Base-by-base conservation (phyloP, 2,329 filamentous ascomycete genomes). In the Amauroascus verrucosus region DNA sequence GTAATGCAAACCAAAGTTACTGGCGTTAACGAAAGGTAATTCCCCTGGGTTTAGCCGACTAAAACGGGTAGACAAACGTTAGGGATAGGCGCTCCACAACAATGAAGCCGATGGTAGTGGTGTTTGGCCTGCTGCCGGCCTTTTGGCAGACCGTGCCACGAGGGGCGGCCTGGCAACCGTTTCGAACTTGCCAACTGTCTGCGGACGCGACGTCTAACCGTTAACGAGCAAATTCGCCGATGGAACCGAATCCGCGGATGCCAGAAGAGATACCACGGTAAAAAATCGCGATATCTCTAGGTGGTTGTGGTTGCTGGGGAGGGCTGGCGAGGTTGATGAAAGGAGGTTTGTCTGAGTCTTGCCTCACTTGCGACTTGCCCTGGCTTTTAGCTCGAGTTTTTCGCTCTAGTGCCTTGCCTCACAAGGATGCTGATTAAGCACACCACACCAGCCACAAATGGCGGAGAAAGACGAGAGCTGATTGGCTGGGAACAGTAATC, bases 71-170 rank as follows among this genome's bases (percentile, higher is more conserved):
- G 14, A 46, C 7, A 37, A 22, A 38, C 30, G 41, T 20, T 24
- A 53, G 20, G 18, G 50, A 51, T 32, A 46, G 43, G 32, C 32
- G 44, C 32, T 48, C 41, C 44, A 32, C 44, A 22, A 43, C 7
- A 6, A 65, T 64, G 62, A 64, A 65, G 64, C 59, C 59, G 63
- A 62, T 60, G 53, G 53, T 58, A 59, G 40, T 32, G 43, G 62
- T 63, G 64, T 64, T 65, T 66, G 67, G 69, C 68, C 69, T 65
- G 46, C 30, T 54, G 55, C 67, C 65, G 70, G 69, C 69, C 67
- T 66, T 70, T 65, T 68, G 70, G 69, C 70, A 70, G 69, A 69
- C 69, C 70, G 71, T 72, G 70, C 70, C 69, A 70, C 69, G 65
- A 71, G 70, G 35, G 70, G 69, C 70, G 70, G 69, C 70, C 64